Conservation (phyloP, 2,329 filamentous ascomycete species). For the Apiospora sp. region DNA sequence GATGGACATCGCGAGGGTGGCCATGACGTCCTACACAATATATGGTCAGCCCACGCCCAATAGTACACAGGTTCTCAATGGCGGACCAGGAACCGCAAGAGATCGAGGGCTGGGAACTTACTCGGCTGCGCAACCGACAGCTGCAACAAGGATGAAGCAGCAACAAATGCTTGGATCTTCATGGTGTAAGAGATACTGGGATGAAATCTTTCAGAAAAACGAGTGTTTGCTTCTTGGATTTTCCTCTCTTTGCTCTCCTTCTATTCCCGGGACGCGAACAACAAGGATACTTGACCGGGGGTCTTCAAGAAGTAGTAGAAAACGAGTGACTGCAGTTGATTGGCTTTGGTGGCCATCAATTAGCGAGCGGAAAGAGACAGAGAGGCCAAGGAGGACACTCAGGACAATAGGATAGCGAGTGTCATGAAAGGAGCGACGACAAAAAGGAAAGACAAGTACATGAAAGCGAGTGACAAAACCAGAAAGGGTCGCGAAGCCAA, state of each 20-base stretch:
- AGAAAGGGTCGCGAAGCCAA: slow-evolving; percentile 16
- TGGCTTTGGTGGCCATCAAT: slow-evolving; percentile 8
- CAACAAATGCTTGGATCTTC: slow-evolving; percentile 50
- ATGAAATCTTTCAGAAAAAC: slow-evolving; percentile 17
- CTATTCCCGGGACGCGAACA: background rate
- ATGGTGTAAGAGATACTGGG: slow-evolving; percentile 45
- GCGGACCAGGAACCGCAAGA: too few relatives aligned
- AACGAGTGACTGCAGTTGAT: slow-evolving; percentile 10
- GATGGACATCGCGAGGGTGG: slow-evolving; percentile 45
- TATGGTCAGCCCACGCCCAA: slow-evolving; percentile 17
- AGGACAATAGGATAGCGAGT: slow-evolving; percentile 5
- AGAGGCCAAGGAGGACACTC: background rate
- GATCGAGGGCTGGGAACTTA: slow-evolving; percentile 32
- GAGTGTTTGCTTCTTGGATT: slow-evolving; percentile 5
- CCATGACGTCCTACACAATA: slow-evolving; percentile 32
- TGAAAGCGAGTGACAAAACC: slow-evolving; percentile 16
- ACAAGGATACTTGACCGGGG: slow-evolving; percentile 10
- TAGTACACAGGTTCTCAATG: background rate
- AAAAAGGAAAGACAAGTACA: slow-evolving; percentile 7
- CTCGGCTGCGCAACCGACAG: slow-evolving; percentile 52
- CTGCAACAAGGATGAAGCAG: slow-evolving; percentile 48
- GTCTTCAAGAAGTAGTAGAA: slow-evolving; percentile 12
- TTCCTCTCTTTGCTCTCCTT: background rate
- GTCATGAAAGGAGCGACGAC: slow-evolving; percentile 1
- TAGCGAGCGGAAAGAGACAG: slow-evolving; percentile 6